Evolutionary conservation across 148 eudicot genomes (phyloP).

Genomic region (Fallopia convolvulus): DNA sequence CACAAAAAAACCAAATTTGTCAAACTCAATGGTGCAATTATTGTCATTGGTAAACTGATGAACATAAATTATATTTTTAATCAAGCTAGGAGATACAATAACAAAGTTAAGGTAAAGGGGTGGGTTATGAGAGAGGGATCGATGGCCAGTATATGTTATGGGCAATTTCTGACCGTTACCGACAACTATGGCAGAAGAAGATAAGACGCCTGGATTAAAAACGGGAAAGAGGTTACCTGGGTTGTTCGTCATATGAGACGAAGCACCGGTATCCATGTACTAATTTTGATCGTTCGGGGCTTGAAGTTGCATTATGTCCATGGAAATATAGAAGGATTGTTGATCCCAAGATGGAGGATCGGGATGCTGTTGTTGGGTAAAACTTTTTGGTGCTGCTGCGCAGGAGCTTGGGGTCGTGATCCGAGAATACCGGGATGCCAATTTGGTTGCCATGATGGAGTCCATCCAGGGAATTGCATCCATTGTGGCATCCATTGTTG

Average conservation of each 20-base stretch:
- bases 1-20: neutral
- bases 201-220: neutral
- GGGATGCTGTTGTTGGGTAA: no score
- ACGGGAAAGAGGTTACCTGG: neutral
- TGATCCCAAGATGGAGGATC: no score
- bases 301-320: neutral
- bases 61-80: neutral
- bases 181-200: neutral
- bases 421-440: no score
- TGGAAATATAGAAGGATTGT: neutral
- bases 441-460: no score
- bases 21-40: neutral
- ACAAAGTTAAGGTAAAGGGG: neutral
- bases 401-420: no score
- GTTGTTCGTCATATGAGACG: neutral
- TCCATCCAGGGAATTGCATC: no score
- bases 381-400: no score
- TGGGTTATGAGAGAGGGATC: neutral
- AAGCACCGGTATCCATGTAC: neutral
- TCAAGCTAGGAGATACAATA: neutral
- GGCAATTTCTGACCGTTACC: neutral
- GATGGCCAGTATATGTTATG: neutral
- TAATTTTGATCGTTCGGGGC: no score
- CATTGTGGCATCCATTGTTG: no score
- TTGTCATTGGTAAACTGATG: neutral